phyloP scores from a whole-genome alignment of 805 yeast species.

The Henningerozyma blattae region DNA sequence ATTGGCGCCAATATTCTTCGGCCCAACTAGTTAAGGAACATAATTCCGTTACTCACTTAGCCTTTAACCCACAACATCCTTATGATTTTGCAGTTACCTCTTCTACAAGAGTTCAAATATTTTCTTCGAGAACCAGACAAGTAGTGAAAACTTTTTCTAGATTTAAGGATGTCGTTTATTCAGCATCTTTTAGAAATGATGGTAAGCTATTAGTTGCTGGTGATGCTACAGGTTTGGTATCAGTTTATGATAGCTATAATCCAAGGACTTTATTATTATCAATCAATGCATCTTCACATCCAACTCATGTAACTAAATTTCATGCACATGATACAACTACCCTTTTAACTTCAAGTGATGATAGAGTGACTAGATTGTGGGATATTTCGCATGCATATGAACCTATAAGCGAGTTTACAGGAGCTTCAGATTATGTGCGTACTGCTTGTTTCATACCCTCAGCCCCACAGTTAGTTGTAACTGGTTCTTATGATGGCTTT shows the following conservation, averaged over 20 bases:
- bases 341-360: slow-evolving; percentile 83
- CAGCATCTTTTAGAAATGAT: slow-evolving; percentile 84
- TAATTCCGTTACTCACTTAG: slow-evolving; percentile 78
- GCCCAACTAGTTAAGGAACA: slow-evolving; percentile 90
- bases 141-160: slow-evolving; percentile 76
- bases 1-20: slow-evolving; percentile 78
- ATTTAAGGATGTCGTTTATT: slow-evolving; percentile 84
- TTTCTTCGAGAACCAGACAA: slow-evolving; percentile 88
- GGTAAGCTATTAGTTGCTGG: slow-evolving; percentile 86
- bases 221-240: slow-evolving; percentile 89
- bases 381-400: slow-evolving; percentile 68
- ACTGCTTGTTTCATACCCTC: slow-evolving; percentile 66
- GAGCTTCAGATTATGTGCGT: slow-evolving; percentile 82
- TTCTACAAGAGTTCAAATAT: slow-evolving; percentile 82
- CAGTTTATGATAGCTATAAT: slow-evolving; percentile 73
- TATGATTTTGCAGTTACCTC: slow-evolving; percentile 91
- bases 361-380: slow-evolving; percentile 73
- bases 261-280: slow-evolving; percentile 73
- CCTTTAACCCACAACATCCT: slow-evolving; percentile 77
- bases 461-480: slow-evolving; percentile 67
- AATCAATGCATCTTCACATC: slow-evolving; percentile 71
- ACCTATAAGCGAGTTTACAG: slow-evolving; percentile 60
- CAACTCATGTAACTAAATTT: slow-evolving; percentile 89
- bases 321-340: slow-evolving; percentile 54
- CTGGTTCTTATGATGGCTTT: slow-evolving; percentile 89